A percentile compares a stretch with the other conserved stretches of the same genome.
Evolutionary conservation across 225 moss, liverwort and hornwort genomes (phyloP).

Genomic region (Physcomitrium patens): DNA sequence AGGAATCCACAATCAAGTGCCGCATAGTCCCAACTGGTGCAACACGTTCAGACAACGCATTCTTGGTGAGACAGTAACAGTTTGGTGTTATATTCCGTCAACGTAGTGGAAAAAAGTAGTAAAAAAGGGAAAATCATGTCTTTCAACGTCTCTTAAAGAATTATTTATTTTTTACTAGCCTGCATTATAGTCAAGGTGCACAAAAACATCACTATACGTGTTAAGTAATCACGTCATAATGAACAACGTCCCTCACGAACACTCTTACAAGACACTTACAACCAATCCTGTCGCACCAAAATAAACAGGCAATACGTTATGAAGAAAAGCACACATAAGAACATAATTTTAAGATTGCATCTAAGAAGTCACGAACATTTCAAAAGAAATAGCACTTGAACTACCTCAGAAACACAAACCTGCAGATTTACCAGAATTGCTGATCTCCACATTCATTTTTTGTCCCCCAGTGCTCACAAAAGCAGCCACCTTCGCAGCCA

Average conservation of each 20-base stretch:
- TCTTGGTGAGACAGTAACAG: constrained; percentile 15
- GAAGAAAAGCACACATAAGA: neutral
- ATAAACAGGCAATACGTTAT: too few relatives aligned
- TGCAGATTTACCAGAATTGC: constrained; percentile 62
- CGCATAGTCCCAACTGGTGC: constrained; percentile 78
- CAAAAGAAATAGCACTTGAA: neutral
- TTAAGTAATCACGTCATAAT: too few relatives aligned
- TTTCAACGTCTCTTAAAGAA: constrained; percentile 2
- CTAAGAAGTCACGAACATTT: too few relatives aligned
- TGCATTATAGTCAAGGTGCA: constrained; percentile 1
- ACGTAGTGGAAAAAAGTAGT: constrained; percentile 1
- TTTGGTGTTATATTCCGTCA: neutral
- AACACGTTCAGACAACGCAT: constrained; percentile 24
- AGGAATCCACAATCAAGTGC: constrained; percentile 92
- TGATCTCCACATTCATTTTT: constrained; percentile 56
- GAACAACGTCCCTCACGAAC: too few relatives aligned
- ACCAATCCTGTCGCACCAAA: too few relatives aligned
- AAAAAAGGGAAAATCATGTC: neutral
- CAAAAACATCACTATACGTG: neutral
- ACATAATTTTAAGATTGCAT: neutral
- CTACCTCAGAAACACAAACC: constrained; percentile 40
- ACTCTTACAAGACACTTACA: too few relatives aligned
- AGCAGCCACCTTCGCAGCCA: constrained; percentile 68
- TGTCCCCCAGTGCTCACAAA: constrained; percentile 55
- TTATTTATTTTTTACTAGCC: neutral